Evolutionary conservation across 768 basidiomycete species (phyloP), one percentile per base, ranked within the genome.

Genomic region (Boletales sp.): DNA sequence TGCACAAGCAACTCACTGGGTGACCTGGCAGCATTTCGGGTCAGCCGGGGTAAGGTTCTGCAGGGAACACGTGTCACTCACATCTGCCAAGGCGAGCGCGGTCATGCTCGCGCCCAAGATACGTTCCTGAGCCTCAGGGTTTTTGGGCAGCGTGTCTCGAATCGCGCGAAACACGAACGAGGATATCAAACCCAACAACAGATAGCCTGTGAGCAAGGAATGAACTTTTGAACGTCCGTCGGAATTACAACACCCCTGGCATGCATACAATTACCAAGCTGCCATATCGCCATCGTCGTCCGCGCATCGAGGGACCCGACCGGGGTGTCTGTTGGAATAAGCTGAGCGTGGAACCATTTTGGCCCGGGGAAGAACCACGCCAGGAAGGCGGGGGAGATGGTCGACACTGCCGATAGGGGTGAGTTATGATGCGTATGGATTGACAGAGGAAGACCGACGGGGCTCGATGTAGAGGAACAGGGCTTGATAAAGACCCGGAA

Each of bases 401-500:
- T 82, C 8, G 79, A 78, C 35, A 72, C 82, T 82, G 39, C 12
- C 15, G 5, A 10, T 34, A 27, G 7, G 43, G n/a, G 40, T 53
- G 13, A 51, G 63, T 57, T 43, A 66, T 67, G 17, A 36, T 12
- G 12, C 9, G 13, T 11, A 40, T 24, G 43, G 17, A 37, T n/a
- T 27, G 10, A 17, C 17, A 40, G 15, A 18, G 55, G 12, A 48
- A 68, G 49, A 51, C 59, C 18, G 34, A 84, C 85, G 56, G 18
- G 85, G 85, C 64, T 87, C 86, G 6, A 86, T 59, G 65, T 86
- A 79, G 30, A 86, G 69, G 61, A 86, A 86, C 4, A 86, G 66
- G 6, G 76, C 58, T 46, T 76, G 75, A 67, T 87, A 87, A 57
- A 82, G 71, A 30, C 85, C 83, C 15, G 80, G 74, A 47, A 87